A percentile compares a stretch with the other conserved stretches of the same genome.
Evolutionary conservation across 306 rosid species (phyloP).

Genomic region (Trichosanthes truncata): DNA sequence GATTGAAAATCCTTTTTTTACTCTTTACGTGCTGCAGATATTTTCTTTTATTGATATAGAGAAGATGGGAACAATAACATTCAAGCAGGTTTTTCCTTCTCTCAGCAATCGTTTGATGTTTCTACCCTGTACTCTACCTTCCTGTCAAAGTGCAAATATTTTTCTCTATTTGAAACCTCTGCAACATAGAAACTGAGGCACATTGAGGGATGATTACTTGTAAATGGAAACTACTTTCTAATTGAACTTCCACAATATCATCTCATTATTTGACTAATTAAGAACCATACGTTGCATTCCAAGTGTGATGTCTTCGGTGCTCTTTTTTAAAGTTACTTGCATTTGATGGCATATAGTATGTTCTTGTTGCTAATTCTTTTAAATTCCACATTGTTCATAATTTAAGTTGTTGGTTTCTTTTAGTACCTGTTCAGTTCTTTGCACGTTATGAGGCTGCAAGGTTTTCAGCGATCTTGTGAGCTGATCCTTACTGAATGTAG

Average conservation of each 20-base stretch:
- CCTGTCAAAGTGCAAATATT: background rate
- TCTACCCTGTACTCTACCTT: background rate
- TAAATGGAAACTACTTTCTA: background rate
- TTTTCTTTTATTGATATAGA: slow-evolving; percentile 66
- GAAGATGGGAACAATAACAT: slow-evolving; percentile 53
- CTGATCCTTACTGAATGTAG: slow-evolving; percentile 49
- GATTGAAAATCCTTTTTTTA: background rate
- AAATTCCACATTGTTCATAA: background rate
- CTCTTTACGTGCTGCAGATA: slow-evolving; percentile 37
- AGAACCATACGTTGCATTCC: background rate
- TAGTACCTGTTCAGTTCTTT: slow-evolving; percentile 74
- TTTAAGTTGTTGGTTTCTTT: slow-evolving; percentile 13
- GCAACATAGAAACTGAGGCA: background rate
- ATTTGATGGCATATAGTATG: background rate
- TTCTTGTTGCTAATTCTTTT: background rate
- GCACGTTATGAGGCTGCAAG: slow-evolving; percentile 47
- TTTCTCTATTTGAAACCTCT: background rate
- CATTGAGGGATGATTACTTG: background rate
- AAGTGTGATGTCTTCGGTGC: background rate
- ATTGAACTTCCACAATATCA: background rate
- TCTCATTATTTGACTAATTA: background rate
- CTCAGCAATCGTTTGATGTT: background rate
- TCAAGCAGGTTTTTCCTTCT: slow-evolving; percentile 52
- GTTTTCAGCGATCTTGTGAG: slow-evolving; percentile 66
- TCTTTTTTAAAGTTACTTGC: background rate